Conservation (phyloP, 2,329 filamentous ascomycete genomes). For the Epichloe festucae region DNA sequence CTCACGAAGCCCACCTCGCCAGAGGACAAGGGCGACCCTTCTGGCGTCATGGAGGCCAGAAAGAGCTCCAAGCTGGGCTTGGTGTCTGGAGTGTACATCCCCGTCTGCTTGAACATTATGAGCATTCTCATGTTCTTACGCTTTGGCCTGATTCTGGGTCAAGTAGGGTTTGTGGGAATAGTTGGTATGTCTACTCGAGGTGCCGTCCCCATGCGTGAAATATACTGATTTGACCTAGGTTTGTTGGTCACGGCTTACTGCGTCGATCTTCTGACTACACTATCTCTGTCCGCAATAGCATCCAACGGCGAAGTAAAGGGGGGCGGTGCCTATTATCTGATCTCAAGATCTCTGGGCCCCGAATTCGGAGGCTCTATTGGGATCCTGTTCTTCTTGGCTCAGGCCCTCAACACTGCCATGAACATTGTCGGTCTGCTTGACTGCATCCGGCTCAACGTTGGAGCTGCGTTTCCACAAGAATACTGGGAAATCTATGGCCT, state of each 20-base stretch:
- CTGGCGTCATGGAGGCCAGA: slow-evolving; percentile 20
- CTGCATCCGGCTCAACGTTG: slow-evolving; percentile 67
- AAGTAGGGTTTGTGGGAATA: slow-evolving; percentile 67
- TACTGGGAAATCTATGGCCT: slow-evolving; percentile 70
- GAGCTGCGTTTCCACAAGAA: slow-evolving; percentile 50
- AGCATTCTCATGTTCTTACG: slow-evolving; percentile 88
- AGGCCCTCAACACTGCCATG: slow-evolving; percentile 74
- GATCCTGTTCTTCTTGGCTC: slow-evolving; percentile 81
- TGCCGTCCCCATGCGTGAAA: not conserved
- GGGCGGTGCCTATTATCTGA: slow-evolving; percentile 83
- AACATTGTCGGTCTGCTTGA: slow-evolving; percentile 80
- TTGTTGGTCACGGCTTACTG: slow-evolving; percentile 64
- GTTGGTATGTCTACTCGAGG: slow-evolving; percentile 40
- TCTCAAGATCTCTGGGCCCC: slow-evolving; percentile 71
- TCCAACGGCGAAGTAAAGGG: slow-evolving; percentile 83
- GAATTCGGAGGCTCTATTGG: slow-evolving; percentile 86
- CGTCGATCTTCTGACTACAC: slow-evolving; percentile 71
- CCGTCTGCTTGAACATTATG: slow-evolving; percentile 77
- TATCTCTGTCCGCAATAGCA: slow-evolving; percentile 79
- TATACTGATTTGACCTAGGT: slow-evolving; percentile 27
- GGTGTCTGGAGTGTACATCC: slow-evolving; percentile 72
- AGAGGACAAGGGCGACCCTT: slow-evolving; percentile 5
- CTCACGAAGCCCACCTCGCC: slow-evolving; percentile 7
- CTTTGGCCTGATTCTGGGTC: slow-evolving; percentile 73
- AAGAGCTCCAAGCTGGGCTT: slow-evolving; percentile 55